Conservation (phyloP, 176 grass and related monocot species). For the Saccharum spontaneum region DNA sequence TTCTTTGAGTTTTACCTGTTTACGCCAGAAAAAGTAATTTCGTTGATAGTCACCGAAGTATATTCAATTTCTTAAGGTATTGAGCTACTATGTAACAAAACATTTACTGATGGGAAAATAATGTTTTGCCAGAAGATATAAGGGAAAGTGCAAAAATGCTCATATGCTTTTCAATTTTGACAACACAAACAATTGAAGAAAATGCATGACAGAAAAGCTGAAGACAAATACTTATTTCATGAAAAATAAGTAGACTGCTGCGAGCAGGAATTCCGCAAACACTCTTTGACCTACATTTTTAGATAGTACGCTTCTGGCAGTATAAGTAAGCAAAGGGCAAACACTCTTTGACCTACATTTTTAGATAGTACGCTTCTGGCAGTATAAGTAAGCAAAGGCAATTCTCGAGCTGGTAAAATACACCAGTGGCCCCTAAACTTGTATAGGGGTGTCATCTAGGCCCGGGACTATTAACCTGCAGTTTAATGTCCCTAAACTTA, state of each 20-base stretch:
- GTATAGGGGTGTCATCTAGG: too few relatives aligned
- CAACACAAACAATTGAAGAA: not conserved
- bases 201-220: not conserved
- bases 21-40: not conserved
- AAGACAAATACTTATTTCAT: not conserved
- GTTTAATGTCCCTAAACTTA: too few relatives aligned
- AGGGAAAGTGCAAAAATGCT: not conserved
- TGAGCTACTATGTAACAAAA: not conserved
- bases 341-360: not conserved
- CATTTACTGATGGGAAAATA: not conserved
- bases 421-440: too few relatives aligned
- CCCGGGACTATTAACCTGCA: too few relatives aligned
- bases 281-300: conserved; percentile 5
- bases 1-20: not conserved
- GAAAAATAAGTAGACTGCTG: not conserved
- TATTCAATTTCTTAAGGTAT: not conserved
- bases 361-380: not conserved
- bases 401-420: not conserved
- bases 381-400: not conserved
- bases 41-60: not conserved
- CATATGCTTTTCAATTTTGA: not conserved
- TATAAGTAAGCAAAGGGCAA: not conserved
- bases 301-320: not conserved
- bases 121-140: too few relatives aligned
- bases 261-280: not conserved